phyloP scores from a whole-genome alignment of 129 eudicot genomes.

The Deinandra increscens region DNA sequence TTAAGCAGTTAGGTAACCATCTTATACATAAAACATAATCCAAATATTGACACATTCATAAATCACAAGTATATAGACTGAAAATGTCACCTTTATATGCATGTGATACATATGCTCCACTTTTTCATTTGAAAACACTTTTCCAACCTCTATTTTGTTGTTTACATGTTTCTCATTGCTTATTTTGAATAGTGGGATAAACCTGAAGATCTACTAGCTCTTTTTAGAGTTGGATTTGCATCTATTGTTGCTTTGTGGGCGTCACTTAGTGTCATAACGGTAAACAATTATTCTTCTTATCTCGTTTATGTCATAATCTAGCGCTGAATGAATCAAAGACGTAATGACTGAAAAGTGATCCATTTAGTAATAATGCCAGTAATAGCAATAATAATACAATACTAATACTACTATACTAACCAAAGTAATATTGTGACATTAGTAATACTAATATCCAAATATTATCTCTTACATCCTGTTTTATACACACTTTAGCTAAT shows the following conservation, averaged over 20 bases:
- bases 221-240: constrained; percentile 82
- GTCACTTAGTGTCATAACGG: constrained; percentile 57
- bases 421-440: too few species aligned
- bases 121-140: neutral
- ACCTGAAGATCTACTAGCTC: constrained; percentile 82
- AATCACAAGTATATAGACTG: neutral
- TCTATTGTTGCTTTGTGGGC: constrained; percentile 80
- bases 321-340: neutral
- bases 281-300: constrained; percentile 30
- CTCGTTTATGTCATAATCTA: neutral
- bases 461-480: too few species aligned
- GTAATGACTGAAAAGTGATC: neutral
- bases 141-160: neutral
- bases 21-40: neutral
- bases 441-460: too few species aligned
- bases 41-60: constrained; percentile 3
- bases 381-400: too few species aligned
- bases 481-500: too few species aligned
- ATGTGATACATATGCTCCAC: neutral
- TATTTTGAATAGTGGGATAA: constrained; percentile 62
- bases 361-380: too few species aligned
- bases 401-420: too few species aligned
- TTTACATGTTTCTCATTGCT: neutral
- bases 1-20: too few species aligned
- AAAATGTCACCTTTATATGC: constrained; percentile 34